Percentiles rank a stretch among this genome's conserved stretches.
These are phyloP conservation scores for Tolypocladium capitatum DNA, from an alignment of 2,329 filamentous ascomycete genomes.

Conservation along the genomic window DNA sequence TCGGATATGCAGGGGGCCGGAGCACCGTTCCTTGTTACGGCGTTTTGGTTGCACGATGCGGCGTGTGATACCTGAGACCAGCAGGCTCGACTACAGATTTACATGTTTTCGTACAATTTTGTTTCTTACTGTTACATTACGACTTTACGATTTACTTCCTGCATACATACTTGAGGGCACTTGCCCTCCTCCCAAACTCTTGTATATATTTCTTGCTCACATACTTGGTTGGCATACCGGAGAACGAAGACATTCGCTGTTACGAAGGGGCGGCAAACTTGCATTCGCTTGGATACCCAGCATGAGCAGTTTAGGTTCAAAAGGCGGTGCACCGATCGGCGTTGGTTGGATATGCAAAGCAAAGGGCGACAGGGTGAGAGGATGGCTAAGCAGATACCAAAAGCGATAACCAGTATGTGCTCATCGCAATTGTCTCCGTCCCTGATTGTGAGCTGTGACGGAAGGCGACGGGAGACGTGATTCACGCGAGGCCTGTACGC, in stretches of 20 bases:
- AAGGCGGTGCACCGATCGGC: constrained; percentile 10
- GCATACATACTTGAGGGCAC: not conserved
- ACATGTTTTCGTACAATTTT: not conserved
- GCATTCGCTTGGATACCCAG: constrained; percentile 20
- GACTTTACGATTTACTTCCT: constrained; percentile 1
- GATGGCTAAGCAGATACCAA: not conserved
- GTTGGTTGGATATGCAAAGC: constrained; percentile 10
- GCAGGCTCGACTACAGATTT: not conserved
- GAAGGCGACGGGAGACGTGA: not conserved
- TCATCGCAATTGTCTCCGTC: no score
- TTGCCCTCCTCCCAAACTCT: not conserved
- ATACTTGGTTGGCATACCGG: not conserved
- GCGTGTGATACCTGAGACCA: not conserved
- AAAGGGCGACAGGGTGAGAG: not conserved
- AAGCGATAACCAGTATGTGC: not conserved
- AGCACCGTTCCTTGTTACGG: not conserved
- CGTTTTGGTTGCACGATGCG: not conserved
- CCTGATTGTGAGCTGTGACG: no score
- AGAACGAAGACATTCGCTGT: constrained; percentile 2
- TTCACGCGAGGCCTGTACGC: no score
- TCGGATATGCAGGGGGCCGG: not conserved
- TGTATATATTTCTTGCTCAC: constrained; percentile 6
- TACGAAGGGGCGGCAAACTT: constrained; percentile 4
- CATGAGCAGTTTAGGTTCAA: constrained; percentile 13
- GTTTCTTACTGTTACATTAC: not conserved